These are phyloP conservation scores for Mycena sanguinolenta DNA, from an alignment of 768 basidiomycete species.

Conservation along the genomic window DNA sequence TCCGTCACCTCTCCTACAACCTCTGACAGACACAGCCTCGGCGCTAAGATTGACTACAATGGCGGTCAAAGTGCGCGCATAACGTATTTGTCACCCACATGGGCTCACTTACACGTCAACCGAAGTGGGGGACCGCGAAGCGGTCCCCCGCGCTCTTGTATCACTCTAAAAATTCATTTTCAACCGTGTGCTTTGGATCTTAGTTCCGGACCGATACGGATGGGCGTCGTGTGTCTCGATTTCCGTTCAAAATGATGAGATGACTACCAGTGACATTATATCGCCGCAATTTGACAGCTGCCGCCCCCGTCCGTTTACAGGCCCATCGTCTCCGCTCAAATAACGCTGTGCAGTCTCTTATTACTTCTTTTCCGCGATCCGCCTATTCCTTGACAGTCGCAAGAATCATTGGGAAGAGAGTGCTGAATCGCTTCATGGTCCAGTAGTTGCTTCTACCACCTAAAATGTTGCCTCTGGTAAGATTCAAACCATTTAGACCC, in stretches of 20 bases:
- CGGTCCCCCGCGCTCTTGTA: too few relatives aligned
- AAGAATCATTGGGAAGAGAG: neutral
- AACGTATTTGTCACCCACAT: too few relatives aligned
- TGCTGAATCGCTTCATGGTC: neutral
- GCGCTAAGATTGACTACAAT: too few relatives aligned
- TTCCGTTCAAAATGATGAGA: slow-evolving; percentile 4
- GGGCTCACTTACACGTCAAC: too few relatives aligned
- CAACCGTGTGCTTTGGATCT: too few relatives aligned
- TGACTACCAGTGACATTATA: slow-evolving; percentile 4
- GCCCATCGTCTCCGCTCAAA: neutral
- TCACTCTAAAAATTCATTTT: too few relatives aligned
- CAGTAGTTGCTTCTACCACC: neutral
- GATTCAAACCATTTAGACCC: neutral
- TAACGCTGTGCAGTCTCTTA: neutral
- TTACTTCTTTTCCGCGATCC: slow-evolving; percentile 4
- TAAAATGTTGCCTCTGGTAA: neutral
- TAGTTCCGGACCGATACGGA: too few relatives aligned
- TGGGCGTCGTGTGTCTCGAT: neutral
- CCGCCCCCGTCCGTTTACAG: neutral
- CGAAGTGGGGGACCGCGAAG: too few relatives aligned
- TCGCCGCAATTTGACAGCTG: neutral
- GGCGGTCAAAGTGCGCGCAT: too few relatives aligned
- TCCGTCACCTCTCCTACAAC: too few relatives aligned
- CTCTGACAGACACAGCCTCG: too few relatives aligned
- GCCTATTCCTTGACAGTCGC: neutral